phyloP scores from a whole-genome alignment of 345 rosid species.

The Murraya paniculata region DNA sequence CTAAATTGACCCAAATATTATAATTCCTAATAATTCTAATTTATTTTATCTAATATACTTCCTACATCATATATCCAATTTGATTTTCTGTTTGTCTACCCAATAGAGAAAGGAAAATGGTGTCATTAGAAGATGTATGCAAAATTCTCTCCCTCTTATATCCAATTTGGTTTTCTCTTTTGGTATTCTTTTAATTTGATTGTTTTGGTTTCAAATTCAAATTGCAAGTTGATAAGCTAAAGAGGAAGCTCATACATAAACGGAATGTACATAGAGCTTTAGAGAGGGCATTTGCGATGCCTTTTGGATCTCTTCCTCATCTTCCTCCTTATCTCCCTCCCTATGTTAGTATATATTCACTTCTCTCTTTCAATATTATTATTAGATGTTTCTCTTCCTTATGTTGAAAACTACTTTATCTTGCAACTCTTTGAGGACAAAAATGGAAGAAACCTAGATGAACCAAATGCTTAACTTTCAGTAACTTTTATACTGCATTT shows the following conservation, averaged over 20 bases:
- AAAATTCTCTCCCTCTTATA: not conserved
- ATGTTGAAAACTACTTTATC: not conserved
- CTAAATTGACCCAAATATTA: no score
- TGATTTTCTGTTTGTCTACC: not conserved
- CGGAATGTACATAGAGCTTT: slow-evolving; percentile 94
- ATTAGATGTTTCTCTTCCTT: slow-evolving; percentile 1
- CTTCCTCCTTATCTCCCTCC: slow-evolving; percentile 91
- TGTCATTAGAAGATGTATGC: slow-evolving; percentile 76
- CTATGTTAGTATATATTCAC: slow-evolving; percentile 43
- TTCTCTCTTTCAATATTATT: not conserved
- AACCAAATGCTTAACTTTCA: slow-evolving; percentile 57
- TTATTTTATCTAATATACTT: no score
- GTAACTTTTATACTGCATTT: not conserved
- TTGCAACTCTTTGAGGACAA: not conserved
- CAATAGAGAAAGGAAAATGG: slow-evolving; percentile 69
- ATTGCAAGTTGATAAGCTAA: slow-evolving; percentile 81
- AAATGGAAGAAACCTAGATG: not conserved
- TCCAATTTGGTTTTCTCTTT: not conserved
- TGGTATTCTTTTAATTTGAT: slow-evolving; percentile 1
- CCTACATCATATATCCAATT: not conserved
- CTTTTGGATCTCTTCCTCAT: slow-evolving; percentile 91
- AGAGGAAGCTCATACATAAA: slow-evolving; percentile 87
- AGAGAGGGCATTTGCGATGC: slow-evolving; percentile 89
- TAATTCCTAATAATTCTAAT: no score
- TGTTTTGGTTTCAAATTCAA: slow-evolving; percentile 3